Percentiles rank a stretch among this genome's conserved stretches.
These are phyloP conservation scores for Zygosaccharomyces sapae DNA, from an alignment of 1,139 yeast species.

Conservation along the genomic window DNA sequence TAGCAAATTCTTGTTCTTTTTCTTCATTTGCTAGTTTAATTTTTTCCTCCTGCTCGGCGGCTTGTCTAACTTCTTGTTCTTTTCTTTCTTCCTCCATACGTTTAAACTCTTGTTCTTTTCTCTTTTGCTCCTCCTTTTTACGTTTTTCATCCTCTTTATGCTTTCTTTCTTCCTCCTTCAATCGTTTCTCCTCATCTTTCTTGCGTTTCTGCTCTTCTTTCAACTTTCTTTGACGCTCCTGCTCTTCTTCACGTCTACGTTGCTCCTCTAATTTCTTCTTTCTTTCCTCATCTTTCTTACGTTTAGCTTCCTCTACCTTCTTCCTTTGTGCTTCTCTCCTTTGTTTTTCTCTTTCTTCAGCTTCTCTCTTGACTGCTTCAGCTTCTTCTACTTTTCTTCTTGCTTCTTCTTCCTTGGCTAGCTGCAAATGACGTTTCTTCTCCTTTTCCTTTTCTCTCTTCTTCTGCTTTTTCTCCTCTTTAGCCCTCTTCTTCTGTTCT, in stretches of 20 bases:
- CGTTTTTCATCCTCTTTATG: slow-evolving; percentile 42
- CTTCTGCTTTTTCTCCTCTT: slow-evolving; percentile 64
- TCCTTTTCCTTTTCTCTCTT: slow-evolving; percentile 81
- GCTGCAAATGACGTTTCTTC: slow-evolving; percentile 67
- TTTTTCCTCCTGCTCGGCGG: slow-evolving; percentile 22
- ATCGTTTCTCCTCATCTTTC: slow-evolving; percentile 42
- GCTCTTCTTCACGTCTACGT: slow-evolving; percentile 39
- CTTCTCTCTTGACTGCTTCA: slow-evolving; percentile 42
- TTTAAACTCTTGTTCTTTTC: slow-evolving; percentile 27
- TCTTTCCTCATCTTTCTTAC: slow-evolving; percentile 42
- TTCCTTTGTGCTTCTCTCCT: slow-evolving; percentile 42
- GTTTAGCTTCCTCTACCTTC: slow-evolving; percentile 36
- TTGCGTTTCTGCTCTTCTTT: slow-evolving; percentile 40
- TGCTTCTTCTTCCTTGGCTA: slow-evolving; percentile 57
- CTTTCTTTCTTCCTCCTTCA: slow-evolving; percentile 43
- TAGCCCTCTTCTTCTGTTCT: slow-evolving; percentile 65
- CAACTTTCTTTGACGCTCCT: slow-evolving; percentile 40
- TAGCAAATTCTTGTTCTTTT: neutral
- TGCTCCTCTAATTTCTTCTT: slow-evolving; percentile 43
- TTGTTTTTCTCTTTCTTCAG: slow-evolving; percentile 43
- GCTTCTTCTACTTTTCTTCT: slow-evolving; percentile 40
- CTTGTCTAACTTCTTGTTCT: slow-evolving; percentile 33
- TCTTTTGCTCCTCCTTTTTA: slow-evolving; percentile 26
- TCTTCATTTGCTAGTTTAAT: slow-evolving; percentile 13
- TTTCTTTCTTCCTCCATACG: slow-evolving; percentile 37